Base-by-base conservation (phyloP, 306 rosid species). In the Albizia julibrissin region DNA sequence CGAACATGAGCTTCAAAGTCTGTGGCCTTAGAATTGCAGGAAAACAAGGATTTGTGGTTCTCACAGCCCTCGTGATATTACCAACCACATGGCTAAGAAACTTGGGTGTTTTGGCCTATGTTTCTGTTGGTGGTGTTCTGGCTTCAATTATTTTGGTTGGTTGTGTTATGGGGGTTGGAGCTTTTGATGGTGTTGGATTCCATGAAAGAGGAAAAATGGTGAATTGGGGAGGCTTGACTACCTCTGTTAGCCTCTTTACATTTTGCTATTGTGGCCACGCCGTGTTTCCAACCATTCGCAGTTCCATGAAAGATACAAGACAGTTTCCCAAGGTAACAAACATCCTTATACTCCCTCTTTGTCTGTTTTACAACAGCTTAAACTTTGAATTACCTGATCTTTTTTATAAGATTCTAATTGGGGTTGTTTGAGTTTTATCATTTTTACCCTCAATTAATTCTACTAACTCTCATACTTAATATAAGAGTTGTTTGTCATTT, bases 11-110 rank as follows among this genome's bases (percentile, higher is more conserved):
- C 31, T 75, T 92, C 37, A 81, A 75, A 74, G 29, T 87, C 12
- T 87, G 62, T 39, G 77, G 69, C 58, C 37, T 90, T 15, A 26
- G 56, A 73, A 43, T 91, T 26, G 70, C 65, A 76, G 88, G 91
- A 18, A 84, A 75, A 58, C 69, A 79, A 69, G 78, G 84, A 34
- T 92, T 84, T 71, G 79, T 88, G 59, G 2, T 92, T 15, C 79
- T 87, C n/a, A 72, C 85, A 15, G 82, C 92, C 21, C 59, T 90
- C 10, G 62, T 82, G 9, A 81, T 90, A 43, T n/a, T 92, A 39
- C 97, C 94, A n/a, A 87, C 93, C 4, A 87, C 94, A 15, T 92
- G 97, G 91, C 9, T 90, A 10, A 87, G 69, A 85, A 88, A 37
- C 46, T 58, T 92, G 61, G 87, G 92, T 11, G 34, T 77, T 37